These are phyloP conservation scores for Auricularia heimuer DNA, from an alignment of 768 basidiomycete genomes.

Conservation along the genomic window DNA sequence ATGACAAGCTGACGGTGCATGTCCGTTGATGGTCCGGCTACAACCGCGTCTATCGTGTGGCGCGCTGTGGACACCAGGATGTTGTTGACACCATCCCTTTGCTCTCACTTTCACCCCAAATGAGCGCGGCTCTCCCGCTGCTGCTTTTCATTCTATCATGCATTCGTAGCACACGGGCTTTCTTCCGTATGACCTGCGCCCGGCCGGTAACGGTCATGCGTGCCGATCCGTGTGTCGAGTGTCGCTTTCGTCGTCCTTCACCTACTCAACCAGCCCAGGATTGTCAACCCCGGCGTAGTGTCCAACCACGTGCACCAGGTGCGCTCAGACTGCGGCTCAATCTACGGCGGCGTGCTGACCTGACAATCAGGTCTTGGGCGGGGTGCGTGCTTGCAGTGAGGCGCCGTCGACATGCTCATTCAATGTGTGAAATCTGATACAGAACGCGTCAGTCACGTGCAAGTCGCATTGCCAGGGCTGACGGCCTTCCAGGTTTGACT, in stretches of 20 bases:
- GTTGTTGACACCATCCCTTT: too few relatives aligned
- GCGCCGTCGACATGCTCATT: neutral
- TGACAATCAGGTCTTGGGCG: neutral
- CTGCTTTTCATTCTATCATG: too few relatives aligned
- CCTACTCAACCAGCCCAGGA: neutral
- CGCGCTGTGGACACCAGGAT: too few relatives aligned
- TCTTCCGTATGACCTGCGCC: conserved; percentile 1
- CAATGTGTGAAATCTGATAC: neutral
- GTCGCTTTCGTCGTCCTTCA: neutral
- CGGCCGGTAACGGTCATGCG: conserved; percentile 1
- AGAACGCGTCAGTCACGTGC: neutral
- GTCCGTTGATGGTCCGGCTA: too few relatives aligned
- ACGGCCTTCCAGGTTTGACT: neutral
- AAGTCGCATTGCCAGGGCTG: neutral
- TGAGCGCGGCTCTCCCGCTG: too few relatives aligned
- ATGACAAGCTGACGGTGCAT: too few relatives aligned
- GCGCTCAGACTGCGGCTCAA: neutral
- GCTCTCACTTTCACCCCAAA: too few relatives aligned
- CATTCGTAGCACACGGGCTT: neutral
- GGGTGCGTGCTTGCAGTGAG: neutral
- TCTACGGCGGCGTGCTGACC: neutral
- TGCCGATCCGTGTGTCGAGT: neutral
- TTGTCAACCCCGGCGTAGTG: neutral
- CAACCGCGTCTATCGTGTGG: too few relatives aligned
- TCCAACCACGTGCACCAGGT: neutral